Evolutionary conservation across 192 early-diverging fungal genomes (phyloP).

Genomic region (Rhizophagus clarus): DNA sequence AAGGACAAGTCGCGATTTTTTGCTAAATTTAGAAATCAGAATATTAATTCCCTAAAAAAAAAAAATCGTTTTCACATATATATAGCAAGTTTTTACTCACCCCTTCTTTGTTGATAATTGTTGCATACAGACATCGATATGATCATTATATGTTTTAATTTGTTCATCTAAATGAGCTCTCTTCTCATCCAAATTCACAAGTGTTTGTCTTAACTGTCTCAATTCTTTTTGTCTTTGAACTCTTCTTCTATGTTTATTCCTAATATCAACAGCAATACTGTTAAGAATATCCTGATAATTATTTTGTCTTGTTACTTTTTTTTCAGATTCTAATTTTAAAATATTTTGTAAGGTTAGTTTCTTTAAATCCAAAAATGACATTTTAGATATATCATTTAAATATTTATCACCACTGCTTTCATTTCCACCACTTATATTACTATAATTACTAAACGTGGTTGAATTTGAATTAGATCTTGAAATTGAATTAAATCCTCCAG

Average conservation of each 20-base stretch:
- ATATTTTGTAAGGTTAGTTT: constrained; percentile 78
- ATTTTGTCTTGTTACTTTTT: constrained; percentile 68
- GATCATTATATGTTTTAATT: constrained; percentile 87
- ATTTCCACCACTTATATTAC: neutral
- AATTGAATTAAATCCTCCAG: neutral
- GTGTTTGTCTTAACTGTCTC: constrained; percentile 72
- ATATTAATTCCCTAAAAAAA: neutral
- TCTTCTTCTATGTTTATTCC: constrained; percentile 87
- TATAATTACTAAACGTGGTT: constrained; percentile 8
- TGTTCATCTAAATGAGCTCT: constrained; percentile 81
- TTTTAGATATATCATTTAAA: constrained; percentile 52
- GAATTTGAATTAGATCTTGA: neutral
- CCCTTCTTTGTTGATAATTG: constrained; percentile 74
- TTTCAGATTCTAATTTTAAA: constrained; percentile 76
- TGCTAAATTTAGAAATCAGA: constrained; percentile 34
- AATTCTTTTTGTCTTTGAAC: constrained; percentile 75
- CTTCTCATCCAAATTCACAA: constrained; percentile 86
- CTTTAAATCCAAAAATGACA: constrained; percentile 82
- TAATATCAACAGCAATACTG: constrained; percentile 89
- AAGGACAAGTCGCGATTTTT: constrained; percentile 68
- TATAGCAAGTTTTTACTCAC: constrained; percentile 4
- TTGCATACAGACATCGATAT: constrained; percentile 87
- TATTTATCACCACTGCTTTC: neutral
- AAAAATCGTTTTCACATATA: neutral
- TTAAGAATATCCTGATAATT: constrained; percentile 94